Conservation (phyloP, 768 basidiomycete genomes). For the Lentinula sp. region DNA sequence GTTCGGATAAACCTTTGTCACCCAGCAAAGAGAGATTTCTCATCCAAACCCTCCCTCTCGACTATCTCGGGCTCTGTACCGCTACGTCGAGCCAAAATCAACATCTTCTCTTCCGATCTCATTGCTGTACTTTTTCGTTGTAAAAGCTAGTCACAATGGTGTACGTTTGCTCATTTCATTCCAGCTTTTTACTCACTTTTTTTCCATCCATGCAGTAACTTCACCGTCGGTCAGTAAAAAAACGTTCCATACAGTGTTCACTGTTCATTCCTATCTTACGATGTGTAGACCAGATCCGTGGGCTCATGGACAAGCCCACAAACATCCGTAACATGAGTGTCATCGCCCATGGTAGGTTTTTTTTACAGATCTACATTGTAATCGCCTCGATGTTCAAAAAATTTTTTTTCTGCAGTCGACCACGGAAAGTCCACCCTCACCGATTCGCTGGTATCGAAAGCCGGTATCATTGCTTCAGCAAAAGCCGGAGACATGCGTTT, state of each 20-base stretch:
- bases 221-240: slow-evolving; percentile 69
- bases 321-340: slow-evolving; percentile 96
- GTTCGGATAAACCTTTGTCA: slow-evolving; percentile 1
- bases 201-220: slow-evolving; percentile 55
- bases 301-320: slow-evolving; percentile 83
- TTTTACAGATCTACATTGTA: slow-evolving; percentile 3
- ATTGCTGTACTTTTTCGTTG: slow-evolving; percentile 15
- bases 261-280: neutral
- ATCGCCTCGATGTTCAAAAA: slow-evolving; percentile 11
- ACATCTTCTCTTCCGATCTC: slow-evolving; percentile 2
- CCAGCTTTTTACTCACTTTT: slow-evolving; percentile 12
- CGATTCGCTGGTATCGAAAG: slow-evolving; percentile 98
- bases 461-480: slow-evolving; percentile 93
- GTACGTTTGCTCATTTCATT: slow-evolving; percentile 41
- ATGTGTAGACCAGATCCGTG: slow-evolving; percentile 73
- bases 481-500: slow-evolving; percentile 97
- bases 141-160: slow-evolving; percentile 69
- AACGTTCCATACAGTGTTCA: neutral
- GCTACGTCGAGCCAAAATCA: neutral
- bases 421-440: slow-evolving; percentile 99
- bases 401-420: slow-evolving; percentile 60
- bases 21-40: neutral
- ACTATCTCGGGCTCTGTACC: slow-evolving; percentile 1
- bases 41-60: slow-evolving; percentile 5
- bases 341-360: slow-evolving; percentile 75